Base-by-base conservation (phyloP, 2,329 filamentous ascomycete species). In the Delphinella strobiligena region DNA sequence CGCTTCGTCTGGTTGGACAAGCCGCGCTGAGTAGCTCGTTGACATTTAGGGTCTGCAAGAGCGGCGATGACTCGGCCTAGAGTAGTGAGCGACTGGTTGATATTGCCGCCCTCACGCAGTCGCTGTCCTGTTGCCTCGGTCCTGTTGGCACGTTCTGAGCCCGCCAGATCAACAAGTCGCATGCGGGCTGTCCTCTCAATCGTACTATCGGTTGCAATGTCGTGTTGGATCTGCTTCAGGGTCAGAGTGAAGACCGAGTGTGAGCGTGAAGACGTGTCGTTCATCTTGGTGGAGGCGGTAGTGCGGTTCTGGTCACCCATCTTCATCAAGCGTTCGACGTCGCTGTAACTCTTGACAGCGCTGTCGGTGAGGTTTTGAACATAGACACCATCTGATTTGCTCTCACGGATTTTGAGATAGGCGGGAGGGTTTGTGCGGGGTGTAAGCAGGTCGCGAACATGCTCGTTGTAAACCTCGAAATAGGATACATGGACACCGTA, bases 391-490 rank as follows among this genome's bases (percentile, higher is more conserved):
- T 96, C 89, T 19, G 80, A 87, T 14, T 88, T 89, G 14, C 86
- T 93, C 66, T 98, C 91, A 54, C 91, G 81, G 54, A 98, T 94
- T 63, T 95, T 95, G 52, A 98, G 81, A 59, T 96, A 95, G 57
- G 93, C 81, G 2, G 88, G 84, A 4, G 83, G 71, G 46, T 83
- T 82, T 41, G 78, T 82, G 19, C 82, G 73, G 9, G 88, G 84
- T 0, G 87, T 82, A 34, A 98, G 75, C 27, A 98, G 68, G 57
- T 98, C 91, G 43, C 91, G 84, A 36, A 98, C 91, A 61, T 96
- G 91, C 64, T 98, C 91, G 62, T 98, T 98, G 73, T 98, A 98
- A 45, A 98, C 91, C 60, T 98, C 91, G 55, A 98, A 96, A 66
- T 98, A 98, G 3, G 88, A 95, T 19, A 96, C 91, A 47, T 91